These are phyloP conservation scores for Aspergillus udagawae DNA, from an alignment of 2,329 filamentous ascomycete genomes.

Conservation along the genomic window DNA sequence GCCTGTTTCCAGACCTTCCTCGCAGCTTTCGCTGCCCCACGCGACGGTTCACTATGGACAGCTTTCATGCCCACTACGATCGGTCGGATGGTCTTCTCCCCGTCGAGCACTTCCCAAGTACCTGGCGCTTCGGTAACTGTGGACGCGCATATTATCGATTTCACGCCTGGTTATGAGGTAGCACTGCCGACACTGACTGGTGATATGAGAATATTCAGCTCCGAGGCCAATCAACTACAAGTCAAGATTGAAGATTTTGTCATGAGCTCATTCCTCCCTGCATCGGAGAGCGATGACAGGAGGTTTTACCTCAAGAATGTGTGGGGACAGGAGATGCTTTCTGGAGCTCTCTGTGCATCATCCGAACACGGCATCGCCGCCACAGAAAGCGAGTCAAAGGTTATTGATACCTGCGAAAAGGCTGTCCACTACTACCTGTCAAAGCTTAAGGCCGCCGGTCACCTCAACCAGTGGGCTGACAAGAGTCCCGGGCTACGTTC, in stretches of 20 bases:
- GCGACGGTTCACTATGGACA: constrained; percentile 8
- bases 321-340: constrained; percentile 3
- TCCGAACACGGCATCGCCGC: not conserved
- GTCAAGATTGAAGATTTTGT: constrained; percentile 3
- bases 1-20: constrained; percentile 6
- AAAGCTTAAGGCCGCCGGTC: not conserved
- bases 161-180: constrained; percentile 1
- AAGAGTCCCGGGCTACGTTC: constrained; percentile 1
- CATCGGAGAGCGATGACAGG: constrained; percentile 1
- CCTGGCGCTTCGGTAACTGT: not conserved
- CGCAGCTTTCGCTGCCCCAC: constrained; percentile 4
- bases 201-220: constrained; percentile 4
- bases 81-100: constrained; percentile 2
- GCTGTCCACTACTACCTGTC: constrained; percentile 5
- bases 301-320: constrained; percentile 1
- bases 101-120: not conserved
- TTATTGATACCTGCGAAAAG: constrained; percentile 5
- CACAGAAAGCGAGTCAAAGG: not conserved
- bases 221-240: not conserved
- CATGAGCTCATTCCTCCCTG: constrained; percentile 5
- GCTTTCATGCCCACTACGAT: constrained; percentile 15
- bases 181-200: constrained; percentile 1
- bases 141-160: constrained; percentile 3
- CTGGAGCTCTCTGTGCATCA: constrained; percentile 1
- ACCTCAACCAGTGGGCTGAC: not conserved